These are phyloP conservation scores for Pachysolen tannophilus DNA, from an alignment of 805 yeast genomes.

Conservation along the genomic window DNA sequence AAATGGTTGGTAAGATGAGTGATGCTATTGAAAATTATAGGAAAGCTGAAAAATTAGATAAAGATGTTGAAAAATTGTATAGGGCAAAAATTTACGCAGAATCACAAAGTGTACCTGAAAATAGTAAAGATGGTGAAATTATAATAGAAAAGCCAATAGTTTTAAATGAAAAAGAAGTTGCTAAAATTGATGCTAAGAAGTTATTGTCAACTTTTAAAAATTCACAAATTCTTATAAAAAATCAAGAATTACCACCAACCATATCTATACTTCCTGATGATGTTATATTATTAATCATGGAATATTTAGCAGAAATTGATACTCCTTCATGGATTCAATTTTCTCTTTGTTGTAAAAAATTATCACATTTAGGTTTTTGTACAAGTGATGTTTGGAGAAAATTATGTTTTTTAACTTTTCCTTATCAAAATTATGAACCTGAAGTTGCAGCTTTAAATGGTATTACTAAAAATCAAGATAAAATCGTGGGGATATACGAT, in stretches of 20 bases:
- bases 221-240: slow-evolving; percentile 18
- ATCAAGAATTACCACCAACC: slow-evolving; percentile 30
- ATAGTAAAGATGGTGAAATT: slow-evolving; percentile 11
- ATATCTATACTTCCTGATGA: slow-evolving; percentile 48
- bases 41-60: slow-evolving; percentile 44
- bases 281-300: slow-evolving; percentile 42
- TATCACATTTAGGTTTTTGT: slow-evolving; percentile 51
- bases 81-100: slow-evolving; percentile 38
- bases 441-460: slow-evolving; percentile 30
- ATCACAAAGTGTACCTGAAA: slow-evolving; percentile 11
- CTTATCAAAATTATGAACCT: slow-evolving; percentile 44
- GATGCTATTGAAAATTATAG: slow-evolving; percentile 75
- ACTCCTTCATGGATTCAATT: slow-evolving; percentile 63
- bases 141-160: not conserved
- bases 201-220: slow-evolving; percentile 29
- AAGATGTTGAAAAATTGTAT: slow-evolving; percentile 60
- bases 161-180: slow-evolving; percentile 28
- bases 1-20: slow-evolving; percentile 65
- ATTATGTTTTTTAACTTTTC: slow-evolving; percentile 43
- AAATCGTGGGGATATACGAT: slow-evolving; percentile 33
- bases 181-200: slow-evolving; percentile 31
- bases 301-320: slow-evolving; percentile 33
- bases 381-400: slow-evolving; percentile 41
- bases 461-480: slow-evolving; percentile 22
- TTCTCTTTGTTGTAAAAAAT: slow-evolving; percentile 48